Evolutionary conservation across 768 basidiomycete species (phyloP), one percentile per base, ranked within the genome.

Genomic region (Termitomyces sp.): DNA sequence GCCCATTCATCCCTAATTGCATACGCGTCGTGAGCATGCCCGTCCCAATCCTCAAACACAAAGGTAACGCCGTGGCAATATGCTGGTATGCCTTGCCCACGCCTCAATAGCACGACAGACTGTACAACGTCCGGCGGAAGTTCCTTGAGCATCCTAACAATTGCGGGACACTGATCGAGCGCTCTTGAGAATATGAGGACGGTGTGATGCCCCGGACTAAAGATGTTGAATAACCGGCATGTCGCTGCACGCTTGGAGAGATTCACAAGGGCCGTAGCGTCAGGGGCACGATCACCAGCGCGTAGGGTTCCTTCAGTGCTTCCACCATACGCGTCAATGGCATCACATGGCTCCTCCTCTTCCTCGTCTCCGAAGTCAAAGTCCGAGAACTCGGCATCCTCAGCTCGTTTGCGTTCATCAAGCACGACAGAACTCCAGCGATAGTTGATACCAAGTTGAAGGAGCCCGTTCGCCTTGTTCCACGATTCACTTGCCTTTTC

Each of bases 371-470:
- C 55, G 32, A 60, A 60, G 19, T 54, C 55, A 47, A 49, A 60
- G 34, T 55, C 58, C 4, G 58, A 50, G 43, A 59, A 56, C 39
- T 59, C 58, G 9, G 39, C 59, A 32, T 60, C 59, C 35, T 60
- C 55, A 7, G 55, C 44, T 39, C 25, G 45, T 48, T 64, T 64
- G n/a, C 68, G 63, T 25, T 74, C 74, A 51, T 83, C 81, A 14
- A 78, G 23, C 1, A 82, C 69, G 21, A 81, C 71, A 0, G 75
- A 59, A 62, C 81, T 82, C 66, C 75, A 73, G 9, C 83, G 73
- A 61, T 78, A 83, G 65, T 83, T 83, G 43, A 83, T 70, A 8
- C 79, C 80, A 35, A 82, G 73, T 65, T 79, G 77, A 19, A 66
- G 60, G 5, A 79, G 55, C 2, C 63, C 61, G 17, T 64, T 62